Evolutionary conservation across 2,329 filamentous ascomycete genomes (phyloP).

Genomic region (Aspergillus sp.): DNA sequence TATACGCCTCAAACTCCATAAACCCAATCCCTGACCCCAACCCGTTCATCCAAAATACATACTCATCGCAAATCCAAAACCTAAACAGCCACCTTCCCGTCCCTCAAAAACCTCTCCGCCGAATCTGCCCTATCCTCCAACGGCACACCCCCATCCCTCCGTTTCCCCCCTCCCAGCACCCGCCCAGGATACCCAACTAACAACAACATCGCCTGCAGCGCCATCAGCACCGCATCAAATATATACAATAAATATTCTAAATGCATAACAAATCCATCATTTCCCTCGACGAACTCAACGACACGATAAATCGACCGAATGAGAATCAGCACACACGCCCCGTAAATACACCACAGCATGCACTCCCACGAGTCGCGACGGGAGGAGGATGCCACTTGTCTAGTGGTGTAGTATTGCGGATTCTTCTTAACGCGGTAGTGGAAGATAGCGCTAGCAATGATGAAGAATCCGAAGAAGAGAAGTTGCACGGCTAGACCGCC

Average conservation of each 20-base stretch:
- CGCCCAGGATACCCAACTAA: background rate
- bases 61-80: too few species aligned
- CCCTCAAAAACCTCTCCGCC: too few species aligned
- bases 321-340: conserved; percentile 32
- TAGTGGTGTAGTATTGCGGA: too few species aligned
- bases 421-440: conserved; percentile 45
- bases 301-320: conserved; percentile 37
- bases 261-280: conserved; percentile 33
- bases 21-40: background rate
- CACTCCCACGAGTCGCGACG: conserved; percentile 15
- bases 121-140: background rate
- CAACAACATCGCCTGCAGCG: background rate
- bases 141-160: background rate
- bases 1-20: too few species aligned
- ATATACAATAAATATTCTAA: conserved; percentile 36
- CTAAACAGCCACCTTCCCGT: too few species aligned
- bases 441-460: conserved; percentile 53
- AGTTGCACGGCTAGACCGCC: conserved; percentile 61
- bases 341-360: conserved; percentile 27
- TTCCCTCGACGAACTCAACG: conserved; percentile 35
- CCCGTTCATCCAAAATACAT: background rate
- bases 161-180: background rate
- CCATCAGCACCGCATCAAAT: conserved; percentile 39
- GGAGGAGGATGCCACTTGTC: too few species aligned
- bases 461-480: conserved; percentile 60